Conservation (phyloP, 192 early-diverging fungal species). For the Glomus cerebriforme region DNA sequence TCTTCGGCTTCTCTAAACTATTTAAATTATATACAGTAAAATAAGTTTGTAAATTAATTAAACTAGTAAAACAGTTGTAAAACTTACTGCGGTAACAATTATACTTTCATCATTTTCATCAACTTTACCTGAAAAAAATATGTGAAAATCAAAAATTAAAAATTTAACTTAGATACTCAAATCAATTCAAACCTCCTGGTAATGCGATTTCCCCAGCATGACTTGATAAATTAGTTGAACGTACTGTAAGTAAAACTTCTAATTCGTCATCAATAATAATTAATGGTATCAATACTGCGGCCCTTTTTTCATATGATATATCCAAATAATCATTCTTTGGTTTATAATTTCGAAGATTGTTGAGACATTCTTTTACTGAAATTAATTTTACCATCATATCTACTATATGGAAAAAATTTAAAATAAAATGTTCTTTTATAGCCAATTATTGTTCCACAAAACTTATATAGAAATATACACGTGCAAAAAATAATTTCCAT, state of each 20-base stretch:
- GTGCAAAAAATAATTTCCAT: no score
- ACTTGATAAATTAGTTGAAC: background rate
- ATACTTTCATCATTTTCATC: background rate
- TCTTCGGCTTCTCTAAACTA: background rate
- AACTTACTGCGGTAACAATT: background rate
- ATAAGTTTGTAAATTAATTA: background rate
- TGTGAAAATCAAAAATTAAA: background rate
- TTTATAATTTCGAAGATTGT: background rate
- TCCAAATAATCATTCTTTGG: background rate
- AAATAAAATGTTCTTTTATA: no score
- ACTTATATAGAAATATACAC: no score
- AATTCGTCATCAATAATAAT: background rate
- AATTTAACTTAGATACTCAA: background rate
- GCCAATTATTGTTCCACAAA: no score
- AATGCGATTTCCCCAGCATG: background rate
- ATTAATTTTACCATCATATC: background rate
- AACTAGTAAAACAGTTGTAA: no score
- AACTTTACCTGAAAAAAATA: background rate
- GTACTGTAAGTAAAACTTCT: background rate
- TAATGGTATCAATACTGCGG: background rate
- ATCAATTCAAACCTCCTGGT: background rate
- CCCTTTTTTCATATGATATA: background rate
- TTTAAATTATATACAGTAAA: background rate
- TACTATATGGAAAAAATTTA: background rate
- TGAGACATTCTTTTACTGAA: background rate